Base-by-base conservation (phyloP, 805 yeast species). In the Hanseniaspora taiwanica region DNA sequence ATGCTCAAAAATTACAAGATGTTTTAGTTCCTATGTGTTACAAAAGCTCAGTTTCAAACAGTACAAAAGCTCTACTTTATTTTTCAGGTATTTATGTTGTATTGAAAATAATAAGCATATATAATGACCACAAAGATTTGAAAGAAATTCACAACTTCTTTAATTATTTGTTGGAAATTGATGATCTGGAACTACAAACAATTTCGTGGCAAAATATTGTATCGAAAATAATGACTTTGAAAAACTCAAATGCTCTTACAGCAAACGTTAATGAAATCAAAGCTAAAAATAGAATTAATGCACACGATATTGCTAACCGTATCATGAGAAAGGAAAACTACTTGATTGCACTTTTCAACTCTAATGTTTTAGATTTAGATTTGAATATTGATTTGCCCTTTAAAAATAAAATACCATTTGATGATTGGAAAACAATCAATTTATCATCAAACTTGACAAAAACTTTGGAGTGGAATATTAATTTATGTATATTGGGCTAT, bases 321-420 rank as follows among this genome's bases (percentile, higher is more conserved):
- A 81, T 91, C 42, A 87, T 91, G 98, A 68, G 99, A 44, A 83
- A 78, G 48, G 98, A 91, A 45, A 91, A 91, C 55, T 91, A 87
- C 57, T 69, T 86, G 68, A 85, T 91, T 54, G 96, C 96, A 1
- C 60, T 91, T 48, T 77, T 83, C 51, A 87, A 85, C 59, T 82
- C 78, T 48, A 75, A 81, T 43, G 63, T 89, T 1, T 60, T 89
- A 34, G 81, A 81, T 51, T 62, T 83, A 19, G 68, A 81, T 0
- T 55, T 85, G 14, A n/a, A 29, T 5, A 16, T 29, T 13, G 10
- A 10, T 3, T 16, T 29, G 8, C 18, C 33, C 4, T 29, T 29
- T 4, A 29, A 14, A 5, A n/a, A n/a, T 25, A 12, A 12, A 14
- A 75, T 78, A 1, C 46, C 74, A 3, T 76, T 78, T 0, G 54